A percentile compares a stretch with the other conserved stretches of the same genome.
Evolutionary conservation across 1,139 yeast genomes (phyloP).

Genomic region (Yamadazyma friedrichii): DNA sequence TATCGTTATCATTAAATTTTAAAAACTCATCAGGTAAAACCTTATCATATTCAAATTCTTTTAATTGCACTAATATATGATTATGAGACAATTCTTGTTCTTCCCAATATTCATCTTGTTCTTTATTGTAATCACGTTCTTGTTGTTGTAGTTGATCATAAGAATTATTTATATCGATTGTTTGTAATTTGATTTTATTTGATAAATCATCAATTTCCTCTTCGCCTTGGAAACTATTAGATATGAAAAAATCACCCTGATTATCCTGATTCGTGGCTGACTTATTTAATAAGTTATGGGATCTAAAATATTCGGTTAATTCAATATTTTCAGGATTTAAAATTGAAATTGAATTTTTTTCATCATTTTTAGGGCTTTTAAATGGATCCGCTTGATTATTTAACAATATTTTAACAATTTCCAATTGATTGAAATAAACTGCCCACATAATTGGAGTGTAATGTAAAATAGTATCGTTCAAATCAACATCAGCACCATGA

Average conservation of each 20-base stretch:
- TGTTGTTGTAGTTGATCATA: slow-evolving; percentile 18
- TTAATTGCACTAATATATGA: slow-evolving; percentile 26
- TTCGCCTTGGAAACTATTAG: slow-evolving; percentile 20
- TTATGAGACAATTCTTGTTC: slow-evolving; percentile 31
- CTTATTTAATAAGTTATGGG: slow-evolving; percentile 40
- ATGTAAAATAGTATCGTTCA: slow-evolving; percentile 28
- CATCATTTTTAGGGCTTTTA: slow-evolving; percentile 29
- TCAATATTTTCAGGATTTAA: slow-evolving; percentile 31
- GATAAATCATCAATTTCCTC: slow-evolving; percentile 42
- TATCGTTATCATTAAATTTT: slow-evolving; percentile 65
- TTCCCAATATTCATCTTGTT: slow-evolving; percentile 26
- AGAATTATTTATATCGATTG: slow-evolving; percentile 30
- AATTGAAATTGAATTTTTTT: slow-evolving; percentile 33
- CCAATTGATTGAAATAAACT: slow-evolving; percentile 37
- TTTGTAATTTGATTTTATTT: slow-evolving; percentile 48
- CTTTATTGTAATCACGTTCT: slow-evolving; percentile 17
- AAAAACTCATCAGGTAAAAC: slow-evolving; percentile 49
- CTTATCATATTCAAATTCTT: slow-evolving; percentile 48
- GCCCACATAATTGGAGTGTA: slow-evolving; percentile 53
- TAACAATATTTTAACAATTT: slow-evolving; percentile 33
- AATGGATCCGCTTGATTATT: slow-evolving; percentile 45
- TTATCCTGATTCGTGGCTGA: slow-evolving; percentile 13
- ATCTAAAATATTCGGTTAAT: slow-evolving; percentile 37
- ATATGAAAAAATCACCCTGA: slow-evolving; percentile 18
- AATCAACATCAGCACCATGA: slow-evolving; percentile 40